phyloP scores from a whole-genome alignment of 169 alveolate species.

The Ichthyophthirius multifiliis region DNA sequence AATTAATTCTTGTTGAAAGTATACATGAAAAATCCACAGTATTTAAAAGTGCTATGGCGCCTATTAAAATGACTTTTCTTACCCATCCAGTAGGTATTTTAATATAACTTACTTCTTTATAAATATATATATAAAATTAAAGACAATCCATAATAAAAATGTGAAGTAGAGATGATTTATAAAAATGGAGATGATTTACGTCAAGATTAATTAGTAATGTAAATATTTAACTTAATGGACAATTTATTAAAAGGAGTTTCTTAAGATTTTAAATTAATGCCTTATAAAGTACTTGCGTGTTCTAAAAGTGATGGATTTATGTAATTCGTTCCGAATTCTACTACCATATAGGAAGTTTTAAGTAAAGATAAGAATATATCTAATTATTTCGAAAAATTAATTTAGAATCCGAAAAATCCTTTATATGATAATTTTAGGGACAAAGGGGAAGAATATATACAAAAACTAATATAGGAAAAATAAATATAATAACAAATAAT shows the following conservation, averaged over 20 bases:
- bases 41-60: conserved; percentile 77
- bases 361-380: neutral
- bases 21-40: conserved; percentile 63
- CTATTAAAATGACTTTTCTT: conserved; percentile 58
- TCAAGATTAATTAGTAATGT: conserved; percentile 75
- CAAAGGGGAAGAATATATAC: neutral
- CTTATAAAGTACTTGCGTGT: conserved; percentile 78
- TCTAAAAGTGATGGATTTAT: conserved; percentile 77
- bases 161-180: conserved; percentile 52
- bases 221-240: conserved; percentile 74
- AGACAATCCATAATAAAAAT: conserved; percentile 29
- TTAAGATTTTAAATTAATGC: conserved; percentile 67
- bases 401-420: neutral
- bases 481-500: conserved; percentile 46
- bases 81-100: neutral
- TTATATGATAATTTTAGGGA: neutral
- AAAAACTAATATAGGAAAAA: conserved; percentile 12
- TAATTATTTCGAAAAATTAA: neutral
- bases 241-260: conserved; percentile 61
- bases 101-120: neutral
- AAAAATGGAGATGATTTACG: conserved; percentile 85
- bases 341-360: neutral
- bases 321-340: conserved; percentile 76
- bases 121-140: conserved; percentile 13
- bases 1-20: conserved; percentile 54